These are phyloP conservation scores for Melastoma malabathricum DNA, from an alignment of 345 rosid species.

Conservation along the genomic window DNA sequence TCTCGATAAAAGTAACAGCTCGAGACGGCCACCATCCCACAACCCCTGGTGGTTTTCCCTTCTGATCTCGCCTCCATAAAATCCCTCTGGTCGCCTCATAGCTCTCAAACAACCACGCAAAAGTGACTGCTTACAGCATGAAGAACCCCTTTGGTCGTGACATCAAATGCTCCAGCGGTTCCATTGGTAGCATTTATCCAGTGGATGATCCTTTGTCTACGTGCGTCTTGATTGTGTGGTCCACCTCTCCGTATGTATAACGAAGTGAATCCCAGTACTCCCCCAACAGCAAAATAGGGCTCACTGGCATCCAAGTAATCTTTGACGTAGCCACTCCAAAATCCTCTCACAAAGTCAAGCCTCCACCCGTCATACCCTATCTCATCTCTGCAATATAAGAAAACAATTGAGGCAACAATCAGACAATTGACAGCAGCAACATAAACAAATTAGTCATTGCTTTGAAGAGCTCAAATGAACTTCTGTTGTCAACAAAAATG, in stretches of 20 bases:
- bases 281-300: slow-evolving; percentile 87
- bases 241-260: slow-evolving; percentile 83
- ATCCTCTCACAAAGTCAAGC: slow-evolving; percentile 96
- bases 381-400: slow-evolving; percentile 46
- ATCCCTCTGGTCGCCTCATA: neutral
- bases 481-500: no score
- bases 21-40: slow-evolving; percentile 99
- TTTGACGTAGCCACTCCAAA: slow-evolving; percentile 99
- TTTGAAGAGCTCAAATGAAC: neutral
- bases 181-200: slow-evolving; percentile 85
- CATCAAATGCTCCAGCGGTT: slow-evolving; percentile 90
- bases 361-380: slow-evolving; percentile 99
- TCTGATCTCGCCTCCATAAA: slow-evolving; percentile 51
- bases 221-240: slow-evolving; percentile 88
- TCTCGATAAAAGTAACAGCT: slow-evolving; percentile 91
- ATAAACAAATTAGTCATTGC: no score
- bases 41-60: slow-evolving; percentile 92
- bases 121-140: slow-evolving; percentile 46
- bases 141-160: slow-evolving; percentile 92
- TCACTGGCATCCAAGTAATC: slow-evolving; percentile 81
- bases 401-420: no score
- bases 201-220: slow-evolving; percentile 84
- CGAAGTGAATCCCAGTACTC: slow-evolving; percentile 89
- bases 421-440: no score
- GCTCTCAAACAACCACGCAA: no score